phyloP scores from a whole-genome alignment of 257 asterid species.

The Sherardia arvensis region DNA sequence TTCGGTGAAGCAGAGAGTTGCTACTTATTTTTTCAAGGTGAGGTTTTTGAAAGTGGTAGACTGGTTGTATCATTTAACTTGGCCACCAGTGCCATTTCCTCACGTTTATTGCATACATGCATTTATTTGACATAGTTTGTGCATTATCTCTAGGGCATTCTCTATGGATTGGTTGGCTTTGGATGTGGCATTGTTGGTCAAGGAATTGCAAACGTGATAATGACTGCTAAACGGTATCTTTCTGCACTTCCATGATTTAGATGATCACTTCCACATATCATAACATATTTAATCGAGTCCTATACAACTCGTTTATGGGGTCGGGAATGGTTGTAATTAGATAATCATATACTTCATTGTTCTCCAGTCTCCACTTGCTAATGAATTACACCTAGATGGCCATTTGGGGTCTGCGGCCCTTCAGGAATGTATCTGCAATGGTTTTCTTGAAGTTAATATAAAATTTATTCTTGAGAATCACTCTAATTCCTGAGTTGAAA shows the following conservation, averaged over 20 bases:
- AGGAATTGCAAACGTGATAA: constrained; percentile 90
- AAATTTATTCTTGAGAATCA: background rate
- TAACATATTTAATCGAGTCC: background rate
- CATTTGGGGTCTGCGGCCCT: background rate
- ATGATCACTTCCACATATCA: background rate
- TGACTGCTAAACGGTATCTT: constrained; percentile 88
- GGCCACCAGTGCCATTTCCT: background rate
- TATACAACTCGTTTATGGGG: background rate
- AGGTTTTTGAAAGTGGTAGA: background rate
- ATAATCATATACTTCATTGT: background rate
- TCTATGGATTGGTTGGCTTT: constrained; percentile 87
- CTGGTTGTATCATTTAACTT: background rate
- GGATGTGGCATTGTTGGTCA: constrained; percentile 96
- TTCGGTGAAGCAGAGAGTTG: constrained; percentile 71
- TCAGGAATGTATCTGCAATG: background rate
- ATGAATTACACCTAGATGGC: background rate
- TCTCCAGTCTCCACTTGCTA: background rate
- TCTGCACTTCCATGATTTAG: background rate
- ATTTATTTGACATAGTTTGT: background rate
- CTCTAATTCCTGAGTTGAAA: background rate
- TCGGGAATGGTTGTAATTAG: background rate
- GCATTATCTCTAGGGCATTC: constrained; percentile 55
- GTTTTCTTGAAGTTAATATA: background rate
- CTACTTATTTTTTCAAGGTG: constrained; percentile 85
- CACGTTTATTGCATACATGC: background rate